Conservation (phyloP, 148 eudicot genomes). For the Arbutus unedo region DNA sequence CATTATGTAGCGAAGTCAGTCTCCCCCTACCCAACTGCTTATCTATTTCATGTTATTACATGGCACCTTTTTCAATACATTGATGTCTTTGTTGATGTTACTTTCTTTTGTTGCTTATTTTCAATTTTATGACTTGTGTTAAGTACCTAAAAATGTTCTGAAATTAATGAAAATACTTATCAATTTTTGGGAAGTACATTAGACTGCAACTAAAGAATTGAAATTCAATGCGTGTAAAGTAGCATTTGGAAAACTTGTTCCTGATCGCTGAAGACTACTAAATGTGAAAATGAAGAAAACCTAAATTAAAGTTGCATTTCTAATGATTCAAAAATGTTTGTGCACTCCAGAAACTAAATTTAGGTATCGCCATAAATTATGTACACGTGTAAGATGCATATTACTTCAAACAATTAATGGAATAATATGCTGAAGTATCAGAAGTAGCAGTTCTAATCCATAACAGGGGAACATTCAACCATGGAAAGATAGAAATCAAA, state of each 20-base stretch:
- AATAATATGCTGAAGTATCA: background rate
- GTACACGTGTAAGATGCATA: background rate
- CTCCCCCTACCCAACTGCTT: background rate
- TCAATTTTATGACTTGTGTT: background rate
- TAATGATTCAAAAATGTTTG: background rate
- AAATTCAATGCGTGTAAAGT: background rate
- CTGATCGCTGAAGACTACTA: background rate
- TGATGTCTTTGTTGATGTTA: background rate
- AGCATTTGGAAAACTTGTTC: background rate
- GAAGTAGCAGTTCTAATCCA: background rate
- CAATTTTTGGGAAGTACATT: constrained; percentile 1
- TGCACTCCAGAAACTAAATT: background rate
- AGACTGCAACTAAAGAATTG: background rate
- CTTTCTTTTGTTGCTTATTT: background rate
- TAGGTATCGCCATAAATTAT: background rate
- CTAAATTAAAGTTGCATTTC: background rate
- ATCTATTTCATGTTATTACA: constrained; percentile 2
- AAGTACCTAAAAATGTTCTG: constrained; percentile 7
- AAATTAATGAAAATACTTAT: background rate
- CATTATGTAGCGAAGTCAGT: constrained; percentile 64
- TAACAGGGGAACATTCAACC: background rate
- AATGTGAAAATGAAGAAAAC: background rate
- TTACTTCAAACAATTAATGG: background rate
- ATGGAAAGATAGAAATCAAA: background rate
- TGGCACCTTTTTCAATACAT: constrained; percentile 6